phyloP scores from a whole-genome alignment of 305 asterid species.

The Fraxinus sp. region DNA sequence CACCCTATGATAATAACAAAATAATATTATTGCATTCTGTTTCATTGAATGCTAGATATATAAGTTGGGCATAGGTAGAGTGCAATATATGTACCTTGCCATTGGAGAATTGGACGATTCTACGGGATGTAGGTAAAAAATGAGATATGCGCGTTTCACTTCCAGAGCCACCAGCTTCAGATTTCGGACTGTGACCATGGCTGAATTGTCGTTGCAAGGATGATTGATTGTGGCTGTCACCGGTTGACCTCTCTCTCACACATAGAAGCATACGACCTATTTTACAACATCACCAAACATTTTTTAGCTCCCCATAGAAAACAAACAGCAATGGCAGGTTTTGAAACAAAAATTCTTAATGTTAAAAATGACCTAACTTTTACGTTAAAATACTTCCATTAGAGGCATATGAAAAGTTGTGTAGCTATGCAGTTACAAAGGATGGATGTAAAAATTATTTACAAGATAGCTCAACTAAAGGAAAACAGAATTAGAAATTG shows the following conservation, averaged over 20 bases:
- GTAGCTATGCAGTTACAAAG: background rate
- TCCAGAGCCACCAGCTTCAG: slow-evolving; percentile 77
- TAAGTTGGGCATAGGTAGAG: background rate
- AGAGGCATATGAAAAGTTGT: background rate
- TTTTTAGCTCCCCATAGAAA: slow-evolving; percentile 11
- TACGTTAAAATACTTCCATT: background rate
- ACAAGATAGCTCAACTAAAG: background rate
- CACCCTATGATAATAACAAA: background rate
- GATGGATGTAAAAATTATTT: background rate
- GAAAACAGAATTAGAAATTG: background rate
- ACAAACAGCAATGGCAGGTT: background rate
- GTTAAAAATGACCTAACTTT: background rate
- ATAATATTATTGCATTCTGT: background rate
- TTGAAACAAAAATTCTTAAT: background rate
- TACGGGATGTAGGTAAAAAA: slow-evolving; percentile 95
- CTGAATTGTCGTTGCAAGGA: slow-evolving; percentile 93
- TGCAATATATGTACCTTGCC: slow-evolving; percentile 60
- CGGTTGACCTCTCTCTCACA: slow-evolving; percentile 83
- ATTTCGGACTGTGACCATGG: slow-evolving; percentile 81
- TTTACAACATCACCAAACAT: slow-evolving; percentile 16
- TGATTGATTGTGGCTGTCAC: slow-evolving; percentile 69
- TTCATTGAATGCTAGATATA: background rate
- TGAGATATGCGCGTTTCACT: slow-evolving; percentile 91
- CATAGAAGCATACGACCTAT: slow-evolving; percentile 99
- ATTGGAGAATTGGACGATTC: slow-evolving; percentile 95